Conservation (phyloP, 2,329 filamentous ascomycete genomes). For the Fusarium bactridioides region DNA sequence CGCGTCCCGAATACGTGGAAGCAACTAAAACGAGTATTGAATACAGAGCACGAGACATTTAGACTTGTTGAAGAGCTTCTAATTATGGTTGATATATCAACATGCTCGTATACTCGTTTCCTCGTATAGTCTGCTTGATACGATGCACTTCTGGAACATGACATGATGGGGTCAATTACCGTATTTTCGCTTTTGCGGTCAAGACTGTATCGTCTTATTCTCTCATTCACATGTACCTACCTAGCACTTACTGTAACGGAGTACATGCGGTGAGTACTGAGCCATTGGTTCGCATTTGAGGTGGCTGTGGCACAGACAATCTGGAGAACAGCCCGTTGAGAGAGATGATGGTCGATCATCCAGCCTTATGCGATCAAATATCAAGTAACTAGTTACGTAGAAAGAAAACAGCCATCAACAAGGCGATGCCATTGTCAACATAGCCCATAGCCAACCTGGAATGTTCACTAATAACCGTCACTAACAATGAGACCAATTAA, state of each 20-base stretch:
- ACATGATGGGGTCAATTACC: not conserved
- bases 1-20: constrained; percentile 18
- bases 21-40: not conserved
- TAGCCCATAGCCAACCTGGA: not conserved
- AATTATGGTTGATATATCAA: not conserved
- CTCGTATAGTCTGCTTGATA: not conserved
- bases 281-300: not conserved
- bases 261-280: constrained; percentile 12
- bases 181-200: constrained; percentile 3
- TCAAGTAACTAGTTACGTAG: not conserved
- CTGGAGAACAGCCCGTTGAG: constrained; percentile 3
- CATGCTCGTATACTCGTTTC: not conserved
- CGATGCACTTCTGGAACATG: not conserved
- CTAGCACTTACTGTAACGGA: not conserved
- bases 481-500: not conserved
- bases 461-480: not conserved
- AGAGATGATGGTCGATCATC: constrained; percentile 5
- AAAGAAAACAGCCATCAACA: not conserved
- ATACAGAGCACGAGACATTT: not conserved
- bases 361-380: constrained; percentile 14
- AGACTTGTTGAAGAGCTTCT: not conserved
- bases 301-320: not conserved
- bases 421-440: not conserved
- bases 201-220: constrained; percentile 8
- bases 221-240: not conserved